Base-by-base conservation (phyloP, 2,329 filamentous ascomycete genomes). In the Amylocarpus encephaloides region DNA sequence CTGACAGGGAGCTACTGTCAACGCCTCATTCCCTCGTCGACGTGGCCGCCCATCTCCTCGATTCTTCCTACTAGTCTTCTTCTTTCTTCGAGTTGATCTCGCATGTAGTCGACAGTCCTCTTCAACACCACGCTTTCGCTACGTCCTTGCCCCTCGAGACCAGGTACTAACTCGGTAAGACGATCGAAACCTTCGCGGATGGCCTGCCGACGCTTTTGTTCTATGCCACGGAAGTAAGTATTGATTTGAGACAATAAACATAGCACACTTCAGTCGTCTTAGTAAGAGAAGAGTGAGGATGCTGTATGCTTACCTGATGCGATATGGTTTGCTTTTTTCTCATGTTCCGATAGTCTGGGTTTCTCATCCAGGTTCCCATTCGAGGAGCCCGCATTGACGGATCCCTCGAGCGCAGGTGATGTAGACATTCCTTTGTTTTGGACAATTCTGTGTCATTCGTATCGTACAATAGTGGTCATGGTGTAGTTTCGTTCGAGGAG, bases 251-350 rank as follows among this genome's bases (percentile, higher is more conserved):
- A 43, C 18, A 9, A 29, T 15, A 9, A 29, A 47, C n/a, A 26
- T 41, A n/a, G n/a, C 16, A 46, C 32, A 49, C 35, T 18, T 7
- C 7, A 26, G 22, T 26, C 22, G 4, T 26, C 22, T 7, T 26
- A 26, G 4, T n/a, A n/a, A n/a, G n/a, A n/a, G n/a, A n/a, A n/a
- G n/a, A n/a, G n/a, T 26, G 22, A 7, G 22, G 22, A 26, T 26
- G 22, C 22, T 26, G 36, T 48, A 32, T 33, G n/a, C 36, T 18
- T 58, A 67, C 65, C 65, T 4, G 82, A 85, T 19, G 79, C 78
- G 59, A 86, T 86, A 68, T 87, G 84, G 64, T 88, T 87, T 62
- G 78, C 79, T 66, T 86, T 86, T 73, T 86, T 87, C 64, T 87
- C 81, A 54, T 80, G 74, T 59, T 86, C 82, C 42, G 81, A 82